Percentiles rank a stretch among this genome's conserved stretches.
Conservation (phyloP, 176 grass and related monocot genomes). For the Guadua angustifolia region DNA sequence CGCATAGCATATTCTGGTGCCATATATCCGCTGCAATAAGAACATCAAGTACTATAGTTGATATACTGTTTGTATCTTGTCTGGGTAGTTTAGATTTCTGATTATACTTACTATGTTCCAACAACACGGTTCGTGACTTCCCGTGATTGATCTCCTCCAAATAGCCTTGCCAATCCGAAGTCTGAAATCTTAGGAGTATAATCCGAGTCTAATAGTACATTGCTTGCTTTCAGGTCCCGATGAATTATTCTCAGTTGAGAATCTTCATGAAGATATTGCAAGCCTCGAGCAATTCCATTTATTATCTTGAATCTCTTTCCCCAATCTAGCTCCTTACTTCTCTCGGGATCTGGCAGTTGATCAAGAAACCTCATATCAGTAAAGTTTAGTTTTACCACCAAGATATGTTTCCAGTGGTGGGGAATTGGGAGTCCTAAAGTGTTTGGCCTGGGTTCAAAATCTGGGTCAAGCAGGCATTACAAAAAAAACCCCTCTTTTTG, state of each 20-base stretch:
- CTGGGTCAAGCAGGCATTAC: not conserved
- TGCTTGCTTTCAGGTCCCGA: conserved; percentile 45
- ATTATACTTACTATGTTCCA: conserved; percentile 72
- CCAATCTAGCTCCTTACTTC: conserved; percentile 51
- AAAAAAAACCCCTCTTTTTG: not conserved
- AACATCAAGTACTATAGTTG: not conserved
- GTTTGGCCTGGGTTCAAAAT: not conserved
- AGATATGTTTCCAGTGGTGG: not conserved
- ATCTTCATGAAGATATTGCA: conserved; percentile 75
- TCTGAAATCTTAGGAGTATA: conserved; percentile 77
- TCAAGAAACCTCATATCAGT: conserved; percentile 6
- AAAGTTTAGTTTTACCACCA: not conserved
- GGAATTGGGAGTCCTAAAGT: no score
- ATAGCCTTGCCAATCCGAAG: conserved; percentile 65
- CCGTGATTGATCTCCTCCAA: conserved; percentile 52
- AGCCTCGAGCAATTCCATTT: conserved; percentile 53
- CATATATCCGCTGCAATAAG: conserved; percentile 51
- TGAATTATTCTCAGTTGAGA: conserved; percentile 62
- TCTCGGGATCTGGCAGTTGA: conserved; percentile 46
- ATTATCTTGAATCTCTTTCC: conserved; percentile 45
- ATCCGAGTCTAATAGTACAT: conserved; percentile 43
- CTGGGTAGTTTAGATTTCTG: not conserved
- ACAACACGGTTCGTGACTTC: conserved; percentile 53
- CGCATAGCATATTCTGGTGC: conserved; percentile 62
- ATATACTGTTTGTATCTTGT: not conserved